These are phyloP conservation scores for Camellia oleifera DNA, from an alignment of 179 eudicot species.

Conservation along the genomic window DNA sequence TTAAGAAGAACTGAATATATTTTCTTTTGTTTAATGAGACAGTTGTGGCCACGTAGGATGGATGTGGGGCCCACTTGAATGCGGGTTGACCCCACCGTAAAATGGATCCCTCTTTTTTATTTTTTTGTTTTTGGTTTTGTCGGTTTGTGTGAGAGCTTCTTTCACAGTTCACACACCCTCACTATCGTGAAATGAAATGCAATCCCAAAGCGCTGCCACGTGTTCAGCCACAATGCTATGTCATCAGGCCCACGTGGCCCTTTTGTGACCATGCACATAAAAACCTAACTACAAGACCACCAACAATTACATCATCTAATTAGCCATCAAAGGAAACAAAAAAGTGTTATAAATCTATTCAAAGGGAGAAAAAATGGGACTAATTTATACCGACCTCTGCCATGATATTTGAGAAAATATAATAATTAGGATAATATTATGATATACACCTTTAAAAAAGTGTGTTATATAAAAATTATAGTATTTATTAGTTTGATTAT, in stretches of 20 bases:
- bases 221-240: not conserved
- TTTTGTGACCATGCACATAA: constrained; percentile 5
- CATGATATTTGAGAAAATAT: too few species aligned
- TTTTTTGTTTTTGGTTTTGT: constrained; percentile 18
- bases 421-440: too few species aligned
- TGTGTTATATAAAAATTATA: too few species aligned
- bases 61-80: constrained; percentile 7
- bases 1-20: not conserved
- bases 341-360: too few species aligned
- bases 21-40: not conserved
- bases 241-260: constrained; percentile 17
- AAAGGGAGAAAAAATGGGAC: too few species aligned
- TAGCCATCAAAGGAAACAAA: too few species aligned
- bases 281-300: constrained; percentile 10
- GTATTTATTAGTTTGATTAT: too few species aligned
- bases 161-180: not conserved
- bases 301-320: not conserved
- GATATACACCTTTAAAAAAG: too few species aligned
- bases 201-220: constrained; percentile 10
- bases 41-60: constrained; percentile 25
- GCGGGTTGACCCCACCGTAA: constrained; percentile 25
- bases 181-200: constrained; percentile 2
- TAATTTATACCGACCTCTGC: too few species aligned
- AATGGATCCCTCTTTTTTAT: not conserved
- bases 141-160: constrained; percentile 19